phyloP scores from a whole-genome alignment of 306 rosid genomes.

The Alnus glutinosa region DNA sequence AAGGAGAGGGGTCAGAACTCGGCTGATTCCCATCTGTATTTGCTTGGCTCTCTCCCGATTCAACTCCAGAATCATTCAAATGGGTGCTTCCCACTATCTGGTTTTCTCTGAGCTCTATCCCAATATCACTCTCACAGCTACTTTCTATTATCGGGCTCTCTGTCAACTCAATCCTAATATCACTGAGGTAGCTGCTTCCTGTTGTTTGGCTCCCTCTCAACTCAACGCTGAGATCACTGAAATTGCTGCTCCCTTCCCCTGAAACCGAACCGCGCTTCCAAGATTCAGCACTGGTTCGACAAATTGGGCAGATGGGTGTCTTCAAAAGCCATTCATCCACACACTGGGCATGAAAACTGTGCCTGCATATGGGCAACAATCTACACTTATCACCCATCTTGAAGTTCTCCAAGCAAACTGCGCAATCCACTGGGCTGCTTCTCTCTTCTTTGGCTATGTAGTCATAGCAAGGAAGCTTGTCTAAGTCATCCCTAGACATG shows the following conservation, averaged over 20 bases:
- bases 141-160: conserved; percentile 27
- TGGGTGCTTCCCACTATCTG: conserved; percentile 3
- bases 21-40: conserved; percentile 5
- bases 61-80: conserved; percentile 18
- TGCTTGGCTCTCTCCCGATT: conserved; percentile 20
- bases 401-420: conserved; percentile 68
- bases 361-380: conserved; percentile 53
- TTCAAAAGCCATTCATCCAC: conserved; percentile 64
- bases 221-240: conserved; percentile 21
- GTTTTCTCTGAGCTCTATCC: conserved; percentile 24
- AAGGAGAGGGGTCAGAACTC: conserved; percentile 3
- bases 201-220: conserved; percentile 24
- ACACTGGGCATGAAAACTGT: conserved; percentile 63
- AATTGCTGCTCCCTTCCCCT: conserved; percentile 18
- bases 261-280: conserved; percentile 12
- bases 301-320: conserved; percentile 60
- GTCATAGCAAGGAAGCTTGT: conserved; percentile 65
- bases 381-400: conserved; percentile 62
- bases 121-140: conserved; percentile 7
- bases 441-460: conserved; percentile 39
- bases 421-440: conserved; percentile 53
- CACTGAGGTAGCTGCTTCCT: conserved; percentile 3
- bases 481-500: conserved; percentile 50
- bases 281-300: conserved; percentile 41
- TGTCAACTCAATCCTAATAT: conserved; percentile 2